These are phyloP conservation scores for Coprinopsis sp. DNA, from an alignment of 768 basidiomycete species.

Conservation along the genomic window DNA sequence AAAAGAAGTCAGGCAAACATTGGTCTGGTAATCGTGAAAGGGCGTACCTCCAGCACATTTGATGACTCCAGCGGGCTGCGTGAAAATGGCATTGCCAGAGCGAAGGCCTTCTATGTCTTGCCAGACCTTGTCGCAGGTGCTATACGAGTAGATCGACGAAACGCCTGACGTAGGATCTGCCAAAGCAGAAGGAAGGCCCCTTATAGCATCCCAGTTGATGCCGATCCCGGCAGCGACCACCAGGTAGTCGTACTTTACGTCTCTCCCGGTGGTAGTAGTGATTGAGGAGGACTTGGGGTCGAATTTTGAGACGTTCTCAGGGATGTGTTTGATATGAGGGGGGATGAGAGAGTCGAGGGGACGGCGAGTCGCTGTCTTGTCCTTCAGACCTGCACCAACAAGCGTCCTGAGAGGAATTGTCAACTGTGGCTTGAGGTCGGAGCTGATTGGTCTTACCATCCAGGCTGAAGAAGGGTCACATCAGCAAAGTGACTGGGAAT, in stretches of 20 bases:
- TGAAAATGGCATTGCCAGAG: constrained; percentile 85
- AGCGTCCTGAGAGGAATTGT: constrained; percentile 62
- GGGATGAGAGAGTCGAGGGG: constrained; percentile 72
- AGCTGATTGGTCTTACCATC: constrained; percentile 57
- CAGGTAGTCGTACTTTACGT: constrained; percentile 75
- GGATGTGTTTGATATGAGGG: constrained; percentile 61
- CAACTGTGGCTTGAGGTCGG: not conserved
- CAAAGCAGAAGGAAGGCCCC: constrained; percentile 71
- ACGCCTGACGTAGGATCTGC: constrained; percentile 76
- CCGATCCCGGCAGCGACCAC: constrained; percentile 89
- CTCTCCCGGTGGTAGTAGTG: constrained; percentile 64
- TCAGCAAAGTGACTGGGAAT: not conserved
- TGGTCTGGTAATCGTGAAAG: not conserved
- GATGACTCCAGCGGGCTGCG: constrained; percentile 87
- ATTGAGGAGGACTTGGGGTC: constrained; percentile 71
- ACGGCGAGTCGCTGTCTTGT: constrained; percentile 64
- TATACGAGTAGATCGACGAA: constrained; percentile 88
- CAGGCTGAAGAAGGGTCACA: constrained; percentile 56
- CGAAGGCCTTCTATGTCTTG: constrained; percentile 71
- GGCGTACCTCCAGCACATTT: constrained; percentile 85
- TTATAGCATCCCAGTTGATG: constrained; percentile 75
- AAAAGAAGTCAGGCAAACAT: not conserved
- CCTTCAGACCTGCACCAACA: constrained; percentile 80
- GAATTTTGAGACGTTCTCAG: constrained; percentile 70
- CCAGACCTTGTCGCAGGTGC: constrained; percentile 89